Base-by-base conservation (phyloP, 2,329 filamentous ascomycete species). In the Xylaria sp. region DNA sequence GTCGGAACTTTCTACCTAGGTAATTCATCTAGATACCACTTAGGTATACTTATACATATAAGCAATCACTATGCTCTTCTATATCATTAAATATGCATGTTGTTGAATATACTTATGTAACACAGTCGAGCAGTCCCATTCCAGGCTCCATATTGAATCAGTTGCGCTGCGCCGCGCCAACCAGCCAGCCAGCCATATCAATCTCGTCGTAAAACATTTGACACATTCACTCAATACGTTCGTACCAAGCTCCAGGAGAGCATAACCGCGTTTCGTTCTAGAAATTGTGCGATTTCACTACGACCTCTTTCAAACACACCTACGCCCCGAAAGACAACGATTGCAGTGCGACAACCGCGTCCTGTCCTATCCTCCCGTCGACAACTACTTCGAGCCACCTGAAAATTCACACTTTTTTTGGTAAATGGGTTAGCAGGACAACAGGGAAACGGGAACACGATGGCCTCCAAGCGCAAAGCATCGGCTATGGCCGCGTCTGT, bases 391-490 rank as follows among this genome's bases (percentile, higher is more conserved):
- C 38, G 11, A 41, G 19, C 38, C 27, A 40, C 49, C 31, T n/a
- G n/a, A 31, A 27, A 23, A 56, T 54, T 38, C 47, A 21, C 49
- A 33, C 11, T 43, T n/a, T n/a, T n/a, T n/a, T n/a, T n/a, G n/a
- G n/a, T n/a, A n/a, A 13, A 27, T 38, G 9, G 21, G 46, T 65
- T 35, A 33, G 60, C 60, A 55, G 59, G 29, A 43, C 60, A 47
- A 38, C 38, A 10, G 44, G 29, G 46, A 37, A n/a, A 53, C 10
- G 31, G 37, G 11, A 49, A 35, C 43, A 61, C 48, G 61, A 98
- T 98, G 94, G 90, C 94, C n/a, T 88, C 92, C 56, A 98, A 98
- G 79, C 88, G 94, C 72, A 97, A 97, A 77, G 90, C 90, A 48
- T 85, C 87, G 59, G 90, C 90, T 9, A 90, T 96, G 83, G 86